Conservation (phyloP, 345 rosid genomes). For the Lumnitzera littorea region DNA sequence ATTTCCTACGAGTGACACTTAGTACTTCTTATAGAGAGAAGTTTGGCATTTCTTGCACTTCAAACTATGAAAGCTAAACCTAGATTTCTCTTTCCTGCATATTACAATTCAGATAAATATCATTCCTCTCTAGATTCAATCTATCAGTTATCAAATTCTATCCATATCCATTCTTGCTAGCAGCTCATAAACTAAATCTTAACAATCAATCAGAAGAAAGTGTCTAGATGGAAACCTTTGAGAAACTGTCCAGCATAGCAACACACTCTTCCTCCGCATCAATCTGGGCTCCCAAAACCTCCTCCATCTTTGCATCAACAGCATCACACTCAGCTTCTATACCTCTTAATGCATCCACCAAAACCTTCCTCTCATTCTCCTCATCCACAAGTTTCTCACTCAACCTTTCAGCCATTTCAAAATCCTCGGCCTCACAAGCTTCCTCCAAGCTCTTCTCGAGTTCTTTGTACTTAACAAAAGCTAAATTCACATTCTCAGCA, state of each 20-base stretch:
- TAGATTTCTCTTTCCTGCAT: not conserved
- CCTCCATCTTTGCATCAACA: conserved; percentile 52
- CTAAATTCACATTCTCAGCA: conserved; percentile 43
- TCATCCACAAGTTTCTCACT: conserved; percentile 59
- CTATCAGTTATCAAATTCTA: too few relatives aligned
- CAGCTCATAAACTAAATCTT: not conserved
- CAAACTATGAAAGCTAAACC: not conserved
- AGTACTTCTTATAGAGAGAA: too few relatives aligned
- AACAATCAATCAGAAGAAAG: not conserved
- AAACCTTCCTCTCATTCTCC: conserved; percentile 43
- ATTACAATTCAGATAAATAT: too few relatives aligned
- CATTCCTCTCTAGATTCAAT: too few relatives aligned
- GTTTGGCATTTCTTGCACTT: too few relatives aligned
- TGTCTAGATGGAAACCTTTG: conserved; percentile 32
- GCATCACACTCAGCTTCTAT: conserved; percentile 56
- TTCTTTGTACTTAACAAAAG: conserved; percentile 37
- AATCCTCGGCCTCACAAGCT: conserved; percentile 84
- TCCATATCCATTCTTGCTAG: not conserved
- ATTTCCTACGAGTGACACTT: too few relatives aligned
- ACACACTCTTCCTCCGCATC: conserved; percentile 70
- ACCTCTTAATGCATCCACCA: conserved; percentile 42
- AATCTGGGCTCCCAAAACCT: conserved; percentile 52
- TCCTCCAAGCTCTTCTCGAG: conserved; percentile 69
- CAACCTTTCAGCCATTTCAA: conserved; percentile 67
- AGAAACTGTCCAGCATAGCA: conserved; percentile 44